A percentile compares a stretch with the other conserved stretches of the same genome.
Evolutionary conservation across 2,329 filamentous ascomycete genomes (phyloP).

Genomic region (Ascochyta fabae): DNA sequence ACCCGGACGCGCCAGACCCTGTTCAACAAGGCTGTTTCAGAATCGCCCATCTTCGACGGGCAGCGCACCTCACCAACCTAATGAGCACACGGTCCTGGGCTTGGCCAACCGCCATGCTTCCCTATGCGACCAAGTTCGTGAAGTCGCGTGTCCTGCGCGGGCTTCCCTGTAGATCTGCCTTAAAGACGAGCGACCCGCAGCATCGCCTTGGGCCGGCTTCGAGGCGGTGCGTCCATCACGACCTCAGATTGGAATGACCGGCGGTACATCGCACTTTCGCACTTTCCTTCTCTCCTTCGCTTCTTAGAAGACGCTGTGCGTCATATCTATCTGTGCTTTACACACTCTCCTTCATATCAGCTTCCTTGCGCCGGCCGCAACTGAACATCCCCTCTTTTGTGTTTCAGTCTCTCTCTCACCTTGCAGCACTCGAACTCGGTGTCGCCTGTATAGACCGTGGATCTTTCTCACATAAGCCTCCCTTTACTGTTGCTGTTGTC

Average conservation of each 20-base stretch:
- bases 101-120: conserved; percentile 22
- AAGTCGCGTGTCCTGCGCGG: conserved; percentile 8
- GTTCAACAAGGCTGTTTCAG: conserved; percentile 30
- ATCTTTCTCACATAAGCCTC: conserved; percentile 21
- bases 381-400: conserved; percentile 24
- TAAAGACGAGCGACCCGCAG: conserved; percentile 26
- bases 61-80: conserved; percentile 19
- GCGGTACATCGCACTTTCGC: conserved; percentile 9
- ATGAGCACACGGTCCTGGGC: conserved; percentile 19
- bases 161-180: conserved; percentile 31
- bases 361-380: conserved; percentile 35
- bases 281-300: conserved; percentile 6
- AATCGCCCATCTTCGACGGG: conserved; percentile 19
- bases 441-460: conserved; percentile 23
- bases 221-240: conserved; percentile 13
- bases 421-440: conserved; percentile 32
- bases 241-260: conserved; percentile 10
- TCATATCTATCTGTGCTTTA: conserved; percentile 19
- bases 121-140: conserved; percentile 6
- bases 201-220: not conserved
- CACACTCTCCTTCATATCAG: conserved; percentile 18
- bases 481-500: conserved; percentile 3
- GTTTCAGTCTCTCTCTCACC: conserved; percentile 34
- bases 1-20: conserved; percentile 14
- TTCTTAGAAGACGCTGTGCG: conserved; percentile 17